Conservation (phyloP, 1,284 basidiomycete genomes). For the Takashimella koratensis region DNA sequence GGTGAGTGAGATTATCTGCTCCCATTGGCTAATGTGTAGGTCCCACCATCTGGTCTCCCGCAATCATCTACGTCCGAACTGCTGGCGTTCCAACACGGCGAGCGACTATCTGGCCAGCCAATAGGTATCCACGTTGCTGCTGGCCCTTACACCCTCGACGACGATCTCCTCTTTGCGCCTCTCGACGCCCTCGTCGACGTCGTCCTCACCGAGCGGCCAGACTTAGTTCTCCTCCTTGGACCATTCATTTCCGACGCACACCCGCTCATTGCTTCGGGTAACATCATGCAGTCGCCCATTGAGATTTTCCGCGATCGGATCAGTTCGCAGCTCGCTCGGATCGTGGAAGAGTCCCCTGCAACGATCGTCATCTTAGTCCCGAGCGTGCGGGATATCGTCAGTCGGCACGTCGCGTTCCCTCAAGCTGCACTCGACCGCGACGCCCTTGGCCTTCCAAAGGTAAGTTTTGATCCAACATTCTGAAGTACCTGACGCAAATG, state of each 20-base stretch:
- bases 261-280: constrained; percentile 66
- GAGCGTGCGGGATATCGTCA: constrained; percentile 74
- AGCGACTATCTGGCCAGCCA: constrained; percentile 48
- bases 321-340: constrained; percentile 57
- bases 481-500: not conserved
- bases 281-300: constrained; percentile 61
- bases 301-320: constrained; percentile 71
- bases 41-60: constrained; percentile 47
- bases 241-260: constrained; percentile 83
- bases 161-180: constrained; percentile 70
- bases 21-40: constrained; percentile 28
- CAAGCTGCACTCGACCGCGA: constrained; percentile 66
- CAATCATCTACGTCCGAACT: constrained; percentile 37
- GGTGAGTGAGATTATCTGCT: constrained; percentile 54
- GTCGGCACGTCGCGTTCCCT: constrained; percentile 77
- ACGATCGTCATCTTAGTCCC: constrained; percentile 76
- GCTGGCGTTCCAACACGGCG: constrained; percentile 39
- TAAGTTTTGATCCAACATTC: constrained; percentile 17
- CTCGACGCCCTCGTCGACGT: constrained; percentile 61
- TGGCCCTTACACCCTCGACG: constrained; percentile 77
- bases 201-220: constrained; percentile 62
- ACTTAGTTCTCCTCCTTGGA: constrained; percentile 74
- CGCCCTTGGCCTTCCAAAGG: constrained; percentile 49
- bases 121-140: constrained; percentile 67
- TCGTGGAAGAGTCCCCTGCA: constrained; percentile 62